phyloP scores from a whole-genome alignment of 2,329 filamentous ascomycete genomes.

The Cladorrhinum sp. region DNA sequence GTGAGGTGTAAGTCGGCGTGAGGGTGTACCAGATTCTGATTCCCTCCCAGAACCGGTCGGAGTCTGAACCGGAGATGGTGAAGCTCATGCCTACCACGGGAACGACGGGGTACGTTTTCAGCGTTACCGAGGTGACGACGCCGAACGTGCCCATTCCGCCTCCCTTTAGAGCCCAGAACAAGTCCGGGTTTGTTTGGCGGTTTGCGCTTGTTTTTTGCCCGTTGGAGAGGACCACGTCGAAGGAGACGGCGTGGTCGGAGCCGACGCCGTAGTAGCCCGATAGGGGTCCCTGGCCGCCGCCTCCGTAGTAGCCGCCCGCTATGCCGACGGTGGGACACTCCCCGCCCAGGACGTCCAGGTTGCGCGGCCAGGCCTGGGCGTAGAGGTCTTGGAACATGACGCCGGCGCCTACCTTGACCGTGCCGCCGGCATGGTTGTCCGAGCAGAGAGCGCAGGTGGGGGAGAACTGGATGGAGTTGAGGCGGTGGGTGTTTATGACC shows the following conservation, averaged over 20 bases:
- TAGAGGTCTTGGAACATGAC: slow-evolving; percentile 42
- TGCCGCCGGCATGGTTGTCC: slow-evolving; percentile 36
- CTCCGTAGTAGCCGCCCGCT: slow-evolving; percentile 53
- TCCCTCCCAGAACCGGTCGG: slow-evolving; percentile 15
- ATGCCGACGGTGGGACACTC: slow-evolving; percentile 50
- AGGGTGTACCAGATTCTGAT: slow-evolving; percentile 15
- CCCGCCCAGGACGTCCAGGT: slow-evolving; percentile 43
- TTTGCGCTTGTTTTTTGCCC: slow-evolving; percentile 33
- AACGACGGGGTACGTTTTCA: slow-evolving; percentile 16
- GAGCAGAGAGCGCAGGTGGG: slow-evolving; percentile 32
- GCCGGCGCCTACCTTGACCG: slow-evolving; percentile 45
- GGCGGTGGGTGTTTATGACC: slow-evolving; percentile 22
- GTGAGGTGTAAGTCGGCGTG: slow-evolving; percentile 4
- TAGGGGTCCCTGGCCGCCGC: slow-evolving; percentile 52
- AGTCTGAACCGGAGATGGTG: slow-evolving; percentile 14
- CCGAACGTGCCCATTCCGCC: slow-evolving; percentile 16
- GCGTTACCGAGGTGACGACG: slow-evolving; percentile 15
- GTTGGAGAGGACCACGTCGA: slow-evolving; percentile 42
- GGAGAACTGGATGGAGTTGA: neutral
- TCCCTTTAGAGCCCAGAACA: slow-evolving; percentile 17
- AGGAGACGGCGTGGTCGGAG: slow-evolving; percentile 51
- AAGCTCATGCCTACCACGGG: slow-evolving; percentile 18
- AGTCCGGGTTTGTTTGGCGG: slow-evolving; percentile 24
- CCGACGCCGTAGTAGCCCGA: slow-evolving; percentile 46
- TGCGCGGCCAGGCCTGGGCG: slow-evolving; percentile 31